phyloP scores from a whole-genome alignment of 2,329 filamentous ascomycete species.

The Triangularia verruculosa region DNA sequence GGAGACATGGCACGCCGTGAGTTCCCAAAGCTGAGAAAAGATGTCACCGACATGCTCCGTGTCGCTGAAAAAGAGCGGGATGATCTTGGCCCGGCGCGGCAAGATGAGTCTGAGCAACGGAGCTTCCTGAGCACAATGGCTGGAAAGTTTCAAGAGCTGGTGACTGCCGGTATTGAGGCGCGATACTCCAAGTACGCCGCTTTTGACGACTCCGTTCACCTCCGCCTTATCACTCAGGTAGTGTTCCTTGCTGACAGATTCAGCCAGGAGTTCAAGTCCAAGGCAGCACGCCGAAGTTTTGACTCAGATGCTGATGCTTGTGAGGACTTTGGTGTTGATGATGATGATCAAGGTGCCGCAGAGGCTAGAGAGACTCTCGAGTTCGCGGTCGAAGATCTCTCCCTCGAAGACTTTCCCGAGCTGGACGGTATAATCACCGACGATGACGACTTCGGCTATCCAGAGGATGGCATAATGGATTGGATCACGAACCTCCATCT shows the following conservation, averaged over 20 bases:
- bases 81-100: slow-evolving; percentile 16
- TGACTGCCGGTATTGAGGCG: slow-evolving; percentile 34
- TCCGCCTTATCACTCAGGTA: slow-evolving; percentile 41
- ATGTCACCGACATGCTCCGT: slow-evolving; percentile 18
- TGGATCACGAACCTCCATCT: slow-evolving; percentile 29
- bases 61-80: background rate
- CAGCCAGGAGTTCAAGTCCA: slow-evolving; percentile 26
- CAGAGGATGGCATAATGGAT: slow-evolving; percentile 19
- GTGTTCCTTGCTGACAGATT: slow-evolving; percentile 40
- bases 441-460: background rate
- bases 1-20: slow-evolving; percentile 30
- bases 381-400: background rate
- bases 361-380: background rate
- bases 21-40: slow-evolving; percentile 30
- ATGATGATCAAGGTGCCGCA: background rate
- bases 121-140: slow-evolving; percentile 37
- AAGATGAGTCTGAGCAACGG: slow-evolving; percentile 31
- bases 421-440: slow-evolving; percentile 13
- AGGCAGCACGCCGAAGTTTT: slow-evolving; percentile 9
- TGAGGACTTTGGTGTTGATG: background rate
- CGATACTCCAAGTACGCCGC: slow-evolving; percentile 34
- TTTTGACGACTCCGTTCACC: slow-evolving; percentile 28
- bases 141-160: slow-evolving; percentile 31
- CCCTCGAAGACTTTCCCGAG: slow-evolving; percentile 16
- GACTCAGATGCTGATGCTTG: background rate